Conservation (phyloP, 495 filamentous ascomycete genomes). For the Xylaria flabelliformis region DNA sequence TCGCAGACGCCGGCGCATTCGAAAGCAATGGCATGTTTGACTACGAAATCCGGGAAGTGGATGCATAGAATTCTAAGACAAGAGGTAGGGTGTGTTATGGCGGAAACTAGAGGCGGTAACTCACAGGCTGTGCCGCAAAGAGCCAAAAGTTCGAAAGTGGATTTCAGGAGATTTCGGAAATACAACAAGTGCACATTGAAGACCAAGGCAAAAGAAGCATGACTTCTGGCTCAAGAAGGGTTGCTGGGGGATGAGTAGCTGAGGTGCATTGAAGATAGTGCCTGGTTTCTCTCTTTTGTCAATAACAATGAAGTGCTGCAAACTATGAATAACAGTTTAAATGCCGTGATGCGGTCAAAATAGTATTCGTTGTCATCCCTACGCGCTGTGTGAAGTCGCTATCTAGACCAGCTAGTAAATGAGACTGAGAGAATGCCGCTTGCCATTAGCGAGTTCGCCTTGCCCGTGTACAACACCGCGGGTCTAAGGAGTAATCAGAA, state of each 20-base stretch:
- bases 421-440: neutral
- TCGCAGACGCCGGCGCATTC: slow-evolving; percentile 65
- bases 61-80: neutral
- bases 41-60: slow-evolving; percentile 39
- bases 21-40: slow-evolving; percentile 70
- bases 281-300: too few relatives aligned
- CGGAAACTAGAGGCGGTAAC: neutral
- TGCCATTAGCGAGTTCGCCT: slow-evolving; percentile 3
- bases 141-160: neutral
- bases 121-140: neutral
- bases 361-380: slow-evolving; percentile 9
- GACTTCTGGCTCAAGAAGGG: neutral
- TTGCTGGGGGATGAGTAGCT: neutral
- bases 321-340: neutral
- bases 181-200: neutral
- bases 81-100: neutral
- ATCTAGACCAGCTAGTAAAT: slow-evolving; percentile 27
- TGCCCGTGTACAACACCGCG: slow-evolving; percentile 20
- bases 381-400: neutral
- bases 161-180: neutral
- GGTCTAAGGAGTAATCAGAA: slow-evolving; percentile 5
- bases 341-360: neutral
- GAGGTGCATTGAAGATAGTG: neutral
- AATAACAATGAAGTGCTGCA: neutral
- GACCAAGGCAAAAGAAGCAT: neutral